Percentiles rank a stretch among this genome's conserved stretches.
These are phyloP conservation scores for Starmerella apis DNA, from an alignment of 805 yeast genomes.

Conservation along the genomic window DNA sequence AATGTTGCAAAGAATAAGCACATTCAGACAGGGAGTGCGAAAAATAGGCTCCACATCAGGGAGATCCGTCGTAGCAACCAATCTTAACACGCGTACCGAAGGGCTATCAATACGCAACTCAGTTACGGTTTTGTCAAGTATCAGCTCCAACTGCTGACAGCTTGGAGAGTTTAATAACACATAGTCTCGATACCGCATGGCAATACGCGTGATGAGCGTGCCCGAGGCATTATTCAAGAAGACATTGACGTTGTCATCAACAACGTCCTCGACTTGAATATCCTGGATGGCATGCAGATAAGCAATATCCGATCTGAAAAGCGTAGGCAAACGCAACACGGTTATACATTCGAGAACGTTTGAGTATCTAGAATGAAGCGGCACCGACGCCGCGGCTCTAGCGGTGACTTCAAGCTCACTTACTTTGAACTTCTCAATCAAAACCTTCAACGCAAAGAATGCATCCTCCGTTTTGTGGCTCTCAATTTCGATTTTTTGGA, in stretches of 20 bases:
- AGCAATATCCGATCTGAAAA: slow-evolving; percentile 8
- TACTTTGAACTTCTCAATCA: slow-evolving; percentile 6
- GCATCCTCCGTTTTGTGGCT: slow-evolving; percentile 19
- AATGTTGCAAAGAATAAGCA: slow-evolving; percentile 20
- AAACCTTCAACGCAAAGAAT: slow-evolving; percentile 8
- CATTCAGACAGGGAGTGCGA: slow-evolving; percentile 18
- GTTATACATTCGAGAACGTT: slow-evolving; percentile 8
- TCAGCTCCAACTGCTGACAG: slow-evolving; percentile 16
- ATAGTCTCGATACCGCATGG: slow-evolving; percentile 13
- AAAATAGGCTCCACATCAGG: slow-evolving; percentile 13
- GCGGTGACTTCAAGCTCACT: slow-evolving; percentile 10
- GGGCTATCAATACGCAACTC: slow-evolving; percentile 13
- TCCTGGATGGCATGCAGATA: slow-evolving; percentile 2
- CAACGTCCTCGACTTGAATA: slow-evolving; percentile 9
- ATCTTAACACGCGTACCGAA: slow-evolving; percentile 13
- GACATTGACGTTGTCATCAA: slow-evolving; percentile 10
- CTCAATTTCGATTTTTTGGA: slow-evolving; percentile 10
- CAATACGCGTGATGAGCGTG: not conserved
- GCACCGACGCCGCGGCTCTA: slow-evolving; percentile 7
- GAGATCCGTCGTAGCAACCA: slow-evolving; percentile 17
- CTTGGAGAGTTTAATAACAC: slow-evolving; percentile 14
- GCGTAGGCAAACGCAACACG: slow-evolving; percentile 9
- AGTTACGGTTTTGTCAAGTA: not conserved
- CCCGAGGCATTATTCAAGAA: not conserved
- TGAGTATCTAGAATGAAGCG: not conserved